Conservation (phyloP, 768 basidiomycete genomes). For the Phylloporus arenicola region DNA sequence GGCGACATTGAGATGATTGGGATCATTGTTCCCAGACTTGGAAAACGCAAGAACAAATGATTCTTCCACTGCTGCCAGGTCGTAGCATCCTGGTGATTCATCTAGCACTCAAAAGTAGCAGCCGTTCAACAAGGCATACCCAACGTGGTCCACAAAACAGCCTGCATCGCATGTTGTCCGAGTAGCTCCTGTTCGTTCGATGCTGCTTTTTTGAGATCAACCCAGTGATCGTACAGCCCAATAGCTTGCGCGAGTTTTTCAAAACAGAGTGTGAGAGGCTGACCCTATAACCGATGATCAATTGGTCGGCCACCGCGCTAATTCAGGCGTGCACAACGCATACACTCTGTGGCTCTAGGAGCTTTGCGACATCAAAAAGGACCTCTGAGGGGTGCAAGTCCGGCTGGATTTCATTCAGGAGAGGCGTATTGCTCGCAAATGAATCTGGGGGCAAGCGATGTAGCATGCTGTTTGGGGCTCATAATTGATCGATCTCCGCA, state of each 20-base stretch:
- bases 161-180: conserved; percentile 69
- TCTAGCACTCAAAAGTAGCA: conserved; percentile 7
- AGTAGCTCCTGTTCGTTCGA: conserved; percentile 58
- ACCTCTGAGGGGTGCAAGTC: conserved; percentile 73
- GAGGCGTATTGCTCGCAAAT: conserved; percentile 37
- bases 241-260: conserved; percentile 61
- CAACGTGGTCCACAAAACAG: conserved; percentile 63
- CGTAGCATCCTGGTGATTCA: conserved; percentile 50
- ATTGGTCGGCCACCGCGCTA: not conserved
- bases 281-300: conserved; percentile 43
- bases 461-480: conserved; percentile 45
- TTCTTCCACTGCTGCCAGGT: conserved; percentile 62
- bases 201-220: conserved; percentile 48
- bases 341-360: conserved; percentile 64
- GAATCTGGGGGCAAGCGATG: conserved; percentile 58
- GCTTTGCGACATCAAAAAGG: conserved; percentile 70
- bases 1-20: conserved; percentile 53
- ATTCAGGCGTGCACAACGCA: conserved; percentile 8
- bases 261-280: conserved; percentile 66
- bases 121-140: conserved; percentile 37
- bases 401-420: conserved; percentile 69
- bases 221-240: conserved; percentile 68
- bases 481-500: conserved; percentile 11
- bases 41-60: conserved; percentile 65
- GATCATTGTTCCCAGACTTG: conserved; percentile 51